Conservation (phyloP, 2,329 filamentous ascomycete species). For the Trichoderma afroharzianum region DNA sequence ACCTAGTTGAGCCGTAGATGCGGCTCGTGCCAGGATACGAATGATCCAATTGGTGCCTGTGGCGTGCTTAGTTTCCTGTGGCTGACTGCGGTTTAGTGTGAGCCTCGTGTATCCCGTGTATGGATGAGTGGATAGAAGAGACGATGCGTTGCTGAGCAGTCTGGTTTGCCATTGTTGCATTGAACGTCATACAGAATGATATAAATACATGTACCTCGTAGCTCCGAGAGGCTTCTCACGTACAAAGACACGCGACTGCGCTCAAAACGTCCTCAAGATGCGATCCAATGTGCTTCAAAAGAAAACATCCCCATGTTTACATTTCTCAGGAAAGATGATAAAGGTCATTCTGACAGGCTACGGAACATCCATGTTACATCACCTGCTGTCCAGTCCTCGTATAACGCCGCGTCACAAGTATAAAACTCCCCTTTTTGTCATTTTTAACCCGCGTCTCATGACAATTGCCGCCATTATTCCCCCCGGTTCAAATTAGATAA, state of each 20-base stretch:
- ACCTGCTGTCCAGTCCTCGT: constrained; percentile 10
- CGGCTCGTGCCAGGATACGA: background rate
- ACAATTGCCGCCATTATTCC: background rate
- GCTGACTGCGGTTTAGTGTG: background rate
- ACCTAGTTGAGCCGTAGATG: background rate
- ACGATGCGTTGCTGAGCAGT: background rate
- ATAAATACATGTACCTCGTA: background rate
- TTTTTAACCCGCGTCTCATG: background rate
- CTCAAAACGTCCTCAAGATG: background rate
- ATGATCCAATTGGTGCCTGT: background rate
- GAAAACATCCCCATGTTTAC: background rate
- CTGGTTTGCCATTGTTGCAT: background rate
- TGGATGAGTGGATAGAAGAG: background rate
- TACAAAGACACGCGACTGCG: background rate
- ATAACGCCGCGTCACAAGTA: constrained; percentile 8
- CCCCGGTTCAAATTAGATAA: background rate
- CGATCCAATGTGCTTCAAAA: background rate
- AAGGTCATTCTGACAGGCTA: constrained; percentile 15
- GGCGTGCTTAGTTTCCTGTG: background rate
- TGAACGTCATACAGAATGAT: background rate
- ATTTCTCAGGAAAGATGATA: background rate
- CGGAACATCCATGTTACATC: constrained; percentile 10
- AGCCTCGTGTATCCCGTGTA: background rate
- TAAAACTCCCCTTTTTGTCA: background rate
- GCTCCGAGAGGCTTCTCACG: background rate